Percentiles rank a stretch among this genome's conserved stretches.
Evolutionary conservation across 768 basidiomycete species (phyloP).

Genomic region (Naganishia randhawae): DNA sequence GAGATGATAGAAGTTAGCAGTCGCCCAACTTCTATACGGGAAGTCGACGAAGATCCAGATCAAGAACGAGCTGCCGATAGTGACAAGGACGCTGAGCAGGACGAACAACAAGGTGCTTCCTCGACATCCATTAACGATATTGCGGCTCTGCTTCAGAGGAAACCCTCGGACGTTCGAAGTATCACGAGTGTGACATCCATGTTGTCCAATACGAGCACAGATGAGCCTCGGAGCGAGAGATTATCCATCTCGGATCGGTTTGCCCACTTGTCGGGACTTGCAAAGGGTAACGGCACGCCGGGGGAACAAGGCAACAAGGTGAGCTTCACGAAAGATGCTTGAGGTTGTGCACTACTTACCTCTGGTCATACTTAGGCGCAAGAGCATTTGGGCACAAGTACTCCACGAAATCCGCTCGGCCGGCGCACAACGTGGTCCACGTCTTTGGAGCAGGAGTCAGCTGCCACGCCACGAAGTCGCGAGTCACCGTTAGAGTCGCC

Average conservation of each 20-base stretch:
- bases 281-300: neutral
- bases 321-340: neutral
- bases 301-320: constrained; percentile 2
- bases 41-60: constrained; percentile 50
- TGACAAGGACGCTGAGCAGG: constrained; percentile 50
- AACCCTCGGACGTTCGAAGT: constrained; percentile 27
- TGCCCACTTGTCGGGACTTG: constrained; percentile 58
- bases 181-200: constrained; percentile 31
- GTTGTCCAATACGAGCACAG: constrained; percentile 32
- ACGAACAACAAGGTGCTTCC: constrained; percentile 3
- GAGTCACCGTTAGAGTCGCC: constrained; percentile 32
- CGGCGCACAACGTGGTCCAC: constrained; percentile 52
- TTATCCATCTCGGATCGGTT: constrained; percentile 78
- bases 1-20: constrained; percentile 54
- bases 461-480: constrained; percentile 24
- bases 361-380: neutral
- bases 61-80: constrained; percentile 60
- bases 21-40: constrained; percentile 57
- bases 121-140: constrained; percentile 13
- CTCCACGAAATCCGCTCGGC: constrained; percentile 51
- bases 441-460: constrained; percentile 25
- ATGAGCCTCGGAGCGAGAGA: constrained; percentile 52
- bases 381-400: neutral
- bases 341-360: neutral
- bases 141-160: constrained; percentile 14